Percentiles rank a stretch among this genome's conserved stretches.
Conservation (phyloP, 2,329 filamentous ascomycete species). For the Gaeumannomyces sp. region DNA sequence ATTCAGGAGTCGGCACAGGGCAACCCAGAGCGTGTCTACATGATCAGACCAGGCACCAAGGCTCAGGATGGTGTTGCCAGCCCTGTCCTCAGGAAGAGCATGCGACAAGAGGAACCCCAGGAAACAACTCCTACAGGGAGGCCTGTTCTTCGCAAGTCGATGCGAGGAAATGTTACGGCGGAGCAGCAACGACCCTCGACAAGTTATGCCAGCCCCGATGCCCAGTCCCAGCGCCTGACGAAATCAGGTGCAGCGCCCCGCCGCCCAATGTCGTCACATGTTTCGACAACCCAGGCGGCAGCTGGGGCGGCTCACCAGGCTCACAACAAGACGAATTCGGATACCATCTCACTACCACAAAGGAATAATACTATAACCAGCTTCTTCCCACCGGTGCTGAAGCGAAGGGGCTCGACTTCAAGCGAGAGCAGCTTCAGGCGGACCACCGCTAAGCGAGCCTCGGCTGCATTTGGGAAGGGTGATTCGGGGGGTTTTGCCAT, state of each 20-base stretch:
- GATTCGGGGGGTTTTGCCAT: slow-evolving; percentile 50
- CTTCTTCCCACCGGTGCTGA: slow-evolving; percentile 30
- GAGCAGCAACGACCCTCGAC: slow-evolving; percentile 1
- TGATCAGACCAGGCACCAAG: slow-evolving; percentile 25
- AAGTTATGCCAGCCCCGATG: slow-evolving; percentile 3
- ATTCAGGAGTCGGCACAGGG: slow-evolving; percentile 27
- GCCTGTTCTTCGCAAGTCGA: slow-evolving; percentile 28
- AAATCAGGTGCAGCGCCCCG: not conserved
- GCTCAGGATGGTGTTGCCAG: slow-evolving; percentile 12
- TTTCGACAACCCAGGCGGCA: not conserved
- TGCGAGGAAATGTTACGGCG: slow-evolving; percentile 17
- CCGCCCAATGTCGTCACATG: slow-evolving; percentile 1
- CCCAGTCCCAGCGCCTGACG: slow-evolving; percentile 6
- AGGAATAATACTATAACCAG: slow-evolving; percentile 11
- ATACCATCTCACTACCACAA: not conserved
- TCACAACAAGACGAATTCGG: slow-evolving; percentile 11
- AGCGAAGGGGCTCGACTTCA: slow-evolving; percentile 54
- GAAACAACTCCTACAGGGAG: slow-evolving; percentile 10
- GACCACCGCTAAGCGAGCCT: slow-evolving; percentile 12
- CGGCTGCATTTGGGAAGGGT: not conserved
- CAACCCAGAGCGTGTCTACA: slow-evolving; percentile 21
- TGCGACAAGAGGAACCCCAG: slow-evolving; percentile 16
- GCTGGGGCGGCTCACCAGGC: slow-evolving; percentile 2
- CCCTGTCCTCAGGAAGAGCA: slow-evolving; percentile 17
- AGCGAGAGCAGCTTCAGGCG: slow-evolving; percentile 82